These are phyloP conservation scores for Camellia lanceoleosa DNA, from an alignment of 148 eudicot genomes.

Conservation along the genomic window DNA sequence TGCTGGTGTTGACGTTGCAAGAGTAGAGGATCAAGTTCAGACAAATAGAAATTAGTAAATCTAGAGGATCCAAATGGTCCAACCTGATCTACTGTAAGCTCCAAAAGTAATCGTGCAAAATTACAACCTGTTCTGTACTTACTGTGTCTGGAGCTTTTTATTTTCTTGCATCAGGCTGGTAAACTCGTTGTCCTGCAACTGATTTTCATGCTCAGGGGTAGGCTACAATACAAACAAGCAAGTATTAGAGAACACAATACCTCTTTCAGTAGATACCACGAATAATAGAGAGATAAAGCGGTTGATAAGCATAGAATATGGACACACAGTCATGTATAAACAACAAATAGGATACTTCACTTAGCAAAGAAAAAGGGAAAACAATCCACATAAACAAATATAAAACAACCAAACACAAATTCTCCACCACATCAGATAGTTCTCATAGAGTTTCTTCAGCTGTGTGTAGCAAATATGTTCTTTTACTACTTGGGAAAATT, in stretches of 20 bases:
- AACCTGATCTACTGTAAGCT: background rate
- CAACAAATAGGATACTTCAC: background rate
- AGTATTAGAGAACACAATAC: background rate
- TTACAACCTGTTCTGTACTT: conserved; percentile 20
- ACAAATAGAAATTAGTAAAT: background rate
- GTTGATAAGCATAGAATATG: background rate
- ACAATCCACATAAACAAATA: background rate
- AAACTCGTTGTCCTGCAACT: conserved; percentile 22
- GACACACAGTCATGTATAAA: background rate
- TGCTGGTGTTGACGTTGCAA: background rate
- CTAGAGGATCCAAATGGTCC: background rate
- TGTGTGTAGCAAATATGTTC: no score
- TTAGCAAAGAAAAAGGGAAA: background rate
- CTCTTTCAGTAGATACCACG: background rate
- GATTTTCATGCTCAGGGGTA: conserved; percentile 11
- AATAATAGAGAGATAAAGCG: background rate
- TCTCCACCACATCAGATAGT: background rate
- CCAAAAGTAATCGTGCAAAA: conserved; percentile 5
- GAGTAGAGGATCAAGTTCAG: background rate
- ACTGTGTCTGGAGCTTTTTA: conserved; percentile 31
- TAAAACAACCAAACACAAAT: background rate
- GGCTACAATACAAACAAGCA: conserved; percentile 23
- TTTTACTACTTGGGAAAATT: no score
- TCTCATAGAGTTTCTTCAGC: background rate
- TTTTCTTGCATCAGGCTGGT: conserved; percentile 29